Evolutionary conservation across 2,329 filamentous ascomycete genomes (phyloP).

Genomic region (Ascochyta lentis): DNA sequence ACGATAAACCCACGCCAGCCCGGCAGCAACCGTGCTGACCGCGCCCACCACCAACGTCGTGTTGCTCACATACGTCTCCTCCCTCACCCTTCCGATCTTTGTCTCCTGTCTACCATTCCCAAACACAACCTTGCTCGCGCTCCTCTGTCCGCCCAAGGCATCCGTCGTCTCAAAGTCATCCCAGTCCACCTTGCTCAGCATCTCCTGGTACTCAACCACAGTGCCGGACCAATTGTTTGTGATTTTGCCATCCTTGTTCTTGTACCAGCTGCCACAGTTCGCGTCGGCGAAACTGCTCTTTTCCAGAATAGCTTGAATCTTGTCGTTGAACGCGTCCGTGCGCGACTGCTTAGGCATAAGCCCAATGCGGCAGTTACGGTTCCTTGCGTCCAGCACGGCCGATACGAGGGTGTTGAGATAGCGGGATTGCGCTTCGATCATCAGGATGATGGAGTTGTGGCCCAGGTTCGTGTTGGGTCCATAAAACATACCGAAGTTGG

Average conservation of each 20-base stretch:
- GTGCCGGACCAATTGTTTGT: conserved; percentile 65
- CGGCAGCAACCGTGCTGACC: conserved; percentile 45
- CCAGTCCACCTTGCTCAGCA: conserved; percentile 52
- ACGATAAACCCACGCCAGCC: conserved; percentile 36
- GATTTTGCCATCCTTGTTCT: conserved; percentile 60
- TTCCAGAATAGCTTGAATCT: conserved; percentile 54
- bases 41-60: conserved; percentile 45
- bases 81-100: conserved; percentile 52
- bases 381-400: conserved; percentile 56
- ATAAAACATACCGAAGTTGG: conserved; percentile 65
- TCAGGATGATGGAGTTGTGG: conserved; percentile 66
- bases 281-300: conserved; percentile 61
- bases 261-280: conserved; percentile 64
- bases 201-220: conserved; percentile 63
- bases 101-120: conserved; percentile 43
- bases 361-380: conserved; percentile 49
- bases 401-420: conserved; percentile 61
- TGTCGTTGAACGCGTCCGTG: conserved; percentile 55
- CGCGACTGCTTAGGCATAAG: conserved; percentile 53
- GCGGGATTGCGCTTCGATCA: conserved; percentile 65
- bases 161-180: conserved; percentile 51
- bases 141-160: conserved; percentile 14
- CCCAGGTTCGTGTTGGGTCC: conserved; percentile 64
- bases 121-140: conserved; percentile 43
- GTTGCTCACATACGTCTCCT: conserved; percentile 54